These are phyloP conservation scores for Trichoderma harzianum DNA, from an alignment of 2,329 filamentous ascomycete species.

Conservation along the genomic window DNA sequence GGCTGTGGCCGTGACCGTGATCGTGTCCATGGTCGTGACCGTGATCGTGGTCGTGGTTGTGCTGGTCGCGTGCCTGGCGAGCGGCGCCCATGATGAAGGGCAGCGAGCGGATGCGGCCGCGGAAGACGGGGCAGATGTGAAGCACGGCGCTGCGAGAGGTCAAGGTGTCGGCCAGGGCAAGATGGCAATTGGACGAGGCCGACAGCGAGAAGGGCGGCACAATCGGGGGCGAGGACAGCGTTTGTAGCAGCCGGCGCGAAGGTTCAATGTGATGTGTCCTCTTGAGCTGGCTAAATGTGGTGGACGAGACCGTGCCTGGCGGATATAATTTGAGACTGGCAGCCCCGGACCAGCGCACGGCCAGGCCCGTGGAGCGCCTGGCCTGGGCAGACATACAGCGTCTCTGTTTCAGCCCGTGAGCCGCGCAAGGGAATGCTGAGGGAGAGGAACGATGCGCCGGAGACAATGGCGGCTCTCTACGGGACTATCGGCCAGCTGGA, in stretches of 20 bases:
- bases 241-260: constrained; percentile 6
- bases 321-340: constrained; percentile 3
- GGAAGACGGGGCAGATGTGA: constrained; percentile 22
- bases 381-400: constrained; percentile 19
- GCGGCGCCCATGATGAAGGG: constrained; percentile 30
- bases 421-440: neutral
- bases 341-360: constrained; percentile 27
- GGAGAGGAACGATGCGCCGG: neutral
- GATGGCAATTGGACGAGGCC: constrained; percentile 16
- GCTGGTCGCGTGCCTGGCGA: constrained; percentile 34
- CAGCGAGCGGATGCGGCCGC: constrained; percentile 23
- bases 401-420: constrained; percentile 1
- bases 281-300: constrained; percentile 6
- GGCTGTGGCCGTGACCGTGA: constrained; percentile 51
- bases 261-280: constrained; percentile 20
- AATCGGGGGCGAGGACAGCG: constrained; percentile 7
- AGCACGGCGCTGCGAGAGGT: constrained; percentile 20
- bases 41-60: constrained; percentile 46
- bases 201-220: constrained; percentile 14
- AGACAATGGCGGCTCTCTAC: neutral
- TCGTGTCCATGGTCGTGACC: constrained; percentile 74
- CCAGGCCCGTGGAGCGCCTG: constrained; percentile 32
- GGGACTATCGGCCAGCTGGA: neutral
- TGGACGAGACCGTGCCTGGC: neutral
- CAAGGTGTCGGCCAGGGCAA: constrained; percentile 12